Conservation (phyloP, 2,329 filamentous ascomycete genomes). For the Penicillium sp. region DNA sequence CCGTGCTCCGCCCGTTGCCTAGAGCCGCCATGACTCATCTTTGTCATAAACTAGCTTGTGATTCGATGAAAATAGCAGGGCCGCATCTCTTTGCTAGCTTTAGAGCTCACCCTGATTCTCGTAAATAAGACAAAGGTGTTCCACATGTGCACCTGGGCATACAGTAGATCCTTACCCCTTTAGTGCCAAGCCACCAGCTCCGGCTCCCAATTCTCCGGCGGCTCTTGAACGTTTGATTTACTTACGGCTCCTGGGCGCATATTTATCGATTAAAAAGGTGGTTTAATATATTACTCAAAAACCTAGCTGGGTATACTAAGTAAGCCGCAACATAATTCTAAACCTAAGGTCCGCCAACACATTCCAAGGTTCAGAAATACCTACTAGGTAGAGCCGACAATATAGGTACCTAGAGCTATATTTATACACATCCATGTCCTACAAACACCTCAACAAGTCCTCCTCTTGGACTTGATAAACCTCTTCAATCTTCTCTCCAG, state of each 20-base stretch:
- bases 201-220: not conserved
- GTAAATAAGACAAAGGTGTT: not conserved
- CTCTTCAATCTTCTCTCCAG: constrained; percentile 40
- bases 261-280: too few species aligned
- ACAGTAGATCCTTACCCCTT: not conserved
- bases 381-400: too few species aligned
- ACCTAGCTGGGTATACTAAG: too few species aligned
- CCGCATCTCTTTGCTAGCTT: not conserved
- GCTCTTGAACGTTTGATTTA: not conserved
- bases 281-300: too few species aligned
- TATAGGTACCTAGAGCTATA: too few species aligned
- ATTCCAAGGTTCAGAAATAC: too few species aligned
- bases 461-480: constrained; percentile 38
- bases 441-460: not conserved
- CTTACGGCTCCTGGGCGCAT: too few species aligned
- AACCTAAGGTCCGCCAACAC: too few species aligned
- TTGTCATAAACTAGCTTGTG: not conserved
- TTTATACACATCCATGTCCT: not conserved
- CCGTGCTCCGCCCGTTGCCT: not conserved
- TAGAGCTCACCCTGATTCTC: not conserved
- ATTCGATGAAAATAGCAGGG: not conserved
- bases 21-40: not conserved
- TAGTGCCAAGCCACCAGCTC: not conserved
- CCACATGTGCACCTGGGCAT: not conserved
- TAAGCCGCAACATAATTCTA: too few species aligned